Evolutionary conservation across 176 grass and related monocot genomes (phyloP), one percentile per base, ranked within the genome.

Genomic region (Raddia guianensis): DNA sequence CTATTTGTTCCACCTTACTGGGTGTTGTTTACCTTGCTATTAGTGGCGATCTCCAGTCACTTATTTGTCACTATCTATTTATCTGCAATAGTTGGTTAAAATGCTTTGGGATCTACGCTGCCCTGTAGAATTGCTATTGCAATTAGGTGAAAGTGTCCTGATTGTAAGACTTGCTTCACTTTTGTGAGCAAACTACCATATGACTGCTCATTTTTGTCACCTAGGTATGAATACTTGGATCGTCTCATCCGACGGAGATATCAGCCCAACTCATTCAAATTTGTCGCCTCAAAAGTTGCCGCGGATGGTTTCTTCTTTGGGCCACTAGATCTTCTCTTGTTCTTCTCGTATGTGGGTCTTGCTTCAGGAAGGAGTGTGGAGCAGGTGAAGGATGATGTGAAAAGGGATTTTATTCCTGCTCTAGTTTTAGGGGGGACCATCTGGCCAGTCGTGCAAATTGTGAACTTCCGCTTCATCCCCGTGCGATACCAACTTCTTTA

Each of bases 181-280:
- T 70, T 65, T 47, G 53, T 75, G 2, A 55, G 18, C 12, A 43
- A 34, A 1, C 49, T 82, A 8, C 20, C 6, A 33, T 77, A 66
- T 90, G 40, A 66, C 14, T 18, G 37, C 19, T 74, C 3, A 37
- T 71, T 87, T 57, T 76, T 72, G 27, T 27, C 34, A 27, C 81
- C 56, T 55, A 98, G 96, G 96, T 98, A 98, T 6, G 96, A 95
- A 37, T 95, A 95, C 68, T 82, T 98, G 82, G 96, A 98, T 60
- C 88, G 79, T 18, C 76, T 91, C 14, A 85, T 98, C 65, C 87
- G 90, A 44, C 32, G 65, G 48, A 80, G 86, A 80, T 88, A 93
- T 53, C 86, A 61, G 33, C 92, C 96, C 49, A 88, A 86, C 6
- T 88, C 92, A 0, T 63, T 87, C 43, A 98, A 93, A 80, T 98